phyloP scores from a whole-genome alignment of 768 basidiomycete species.

The Fibroporia radiculosa region DNA sequence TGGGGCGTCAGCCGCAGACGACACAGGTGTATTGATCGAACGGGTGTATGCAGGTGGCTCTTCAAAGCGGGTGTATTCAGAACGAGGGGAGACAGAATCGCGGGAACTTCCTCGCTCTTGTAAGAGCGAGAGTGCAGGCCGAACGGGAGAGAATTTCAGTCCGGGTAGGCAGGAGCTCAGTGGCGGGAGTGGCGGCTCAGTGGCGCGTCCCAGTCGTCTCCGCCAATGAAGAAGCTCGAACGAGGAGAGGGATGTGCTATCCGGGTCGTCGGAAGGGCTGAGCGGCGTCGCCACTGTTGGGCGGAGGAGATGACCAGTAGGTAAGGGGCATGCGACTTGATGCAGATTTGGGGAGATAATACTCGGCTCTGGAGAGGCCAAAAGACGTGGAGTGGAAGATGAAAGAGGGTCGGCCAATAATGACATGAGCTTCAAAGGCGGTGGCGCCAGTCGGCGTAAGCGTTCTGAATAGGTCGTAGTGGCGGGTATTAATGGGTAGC shows the following conservation, averaged over 20 bases:
- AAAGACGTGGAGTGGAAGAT: too few relatives aligned
- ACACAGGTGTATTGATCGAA: conserved; percentile 1
- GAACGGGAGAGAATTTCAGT: too few relatives aligned
- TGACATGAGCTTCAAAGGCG: conserved; percentile 12
- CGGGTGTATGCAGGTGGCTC: background rate
- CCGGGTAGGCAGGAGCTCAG: background rate
- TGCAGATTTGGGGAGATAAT: too few relatives aligned
- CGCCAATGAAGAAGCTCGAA: conserved; percentile 7
- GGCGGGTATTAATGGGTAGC: conserved; percentile 1
- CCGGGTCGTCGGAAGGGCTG: conserved; percentile 1
- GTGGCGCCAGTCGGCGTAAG: conserved; percentile 13
- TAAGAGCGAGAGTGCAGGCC: background rate
- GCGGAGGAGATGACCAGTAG: too few relatives aligned
- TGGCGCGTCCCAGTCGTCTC: background rate
- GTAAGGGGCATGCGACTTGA: too few relatives aligned
- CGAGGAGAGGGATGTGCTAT: background rate
- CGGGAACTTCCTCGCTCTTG: background rate
- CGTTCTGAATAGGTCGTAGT: conserved; percentile 11
- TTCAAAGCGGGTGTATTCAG: background rate
- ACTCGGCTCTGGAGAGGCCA: too few relatives aligned
- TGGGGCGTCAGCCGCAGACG: conserved; percentile 1
- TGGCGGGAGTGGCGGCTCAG: conserved; percentile 4
- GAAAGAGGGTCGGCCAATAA: background rate
- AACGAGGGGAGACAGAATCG: background rate
- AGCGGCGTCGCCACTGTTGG: conserved; percentile 9